Conservation (phyloP, 306 rosid genomes). For the Vigna hirtella region DNA sequence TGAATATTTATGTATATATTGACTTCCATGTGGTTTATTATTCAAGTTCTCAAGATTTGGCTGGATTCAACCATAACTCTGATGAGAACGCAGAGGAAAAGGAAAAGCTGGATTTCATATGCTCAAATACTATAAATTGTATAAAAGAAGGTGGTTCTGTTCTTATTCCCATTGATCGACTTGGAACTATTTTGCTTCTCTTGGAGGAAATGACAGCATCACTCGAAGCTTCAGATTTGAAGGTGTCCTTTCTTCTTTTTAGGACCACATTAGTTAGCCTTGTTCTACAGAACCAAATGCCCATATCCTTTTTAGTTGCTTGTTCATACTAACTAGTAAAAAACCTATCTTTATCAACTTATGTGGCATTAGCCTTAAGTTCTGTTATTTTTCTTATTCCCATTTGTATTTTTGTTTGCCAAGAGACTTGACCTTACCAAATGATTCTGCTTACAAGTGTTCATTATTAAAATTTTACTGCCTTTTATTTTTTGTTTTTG, state of each 20-base stretch:
- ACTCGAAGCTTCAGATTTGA: conserved; percentile 63
- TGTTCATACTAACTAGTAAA: conserved; percentile 7
- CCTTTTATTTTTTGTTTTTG: conserved; percentile 6
- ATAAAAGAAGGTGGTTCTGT: conserved; percentile 85
- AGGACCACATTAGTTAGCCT: background rate
- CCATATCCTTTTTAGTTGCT: conserved; percentile 23
- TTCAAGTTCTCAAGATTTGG: conserved; percentile 50
- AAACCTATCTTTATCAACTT: conserved; percentile 7
- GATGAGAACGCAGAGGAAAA: conserved; percentile 68
- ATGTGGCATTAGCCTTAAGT: background rate
- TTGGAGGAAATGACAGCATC: conserved; percentile 72
- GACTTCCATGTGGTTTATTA: conserved; percentile 35
- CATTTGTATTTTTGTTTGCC: conserved; percentile 7
- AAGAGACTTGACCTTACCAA: background rate
- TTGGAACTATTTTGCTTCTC: conserved; percentile 74
- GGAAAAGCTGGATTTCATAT: conserved; percentile 67
- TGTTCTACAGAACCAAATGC: background rate
- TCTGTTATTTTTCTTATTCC: conserved; percentile 10
- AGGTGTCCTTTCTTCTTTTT: conserved; percentile 53
- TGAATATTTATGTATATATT: conserved; percentile 50
- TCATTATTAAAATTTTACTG: background rate
- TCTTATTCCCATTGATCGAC: conserved; percentile 71
- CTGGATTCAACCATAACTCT: conserved; percentile 45
- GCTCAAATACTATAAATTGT: conserved; percentile 65
- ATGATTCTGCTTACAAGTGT: conserved; percentile 2